These are phyloP conservation scores for Cymodocea nodosa DNA, from an alignment of 116 monocot genomes.

Conservation along the genomic window DNA sequence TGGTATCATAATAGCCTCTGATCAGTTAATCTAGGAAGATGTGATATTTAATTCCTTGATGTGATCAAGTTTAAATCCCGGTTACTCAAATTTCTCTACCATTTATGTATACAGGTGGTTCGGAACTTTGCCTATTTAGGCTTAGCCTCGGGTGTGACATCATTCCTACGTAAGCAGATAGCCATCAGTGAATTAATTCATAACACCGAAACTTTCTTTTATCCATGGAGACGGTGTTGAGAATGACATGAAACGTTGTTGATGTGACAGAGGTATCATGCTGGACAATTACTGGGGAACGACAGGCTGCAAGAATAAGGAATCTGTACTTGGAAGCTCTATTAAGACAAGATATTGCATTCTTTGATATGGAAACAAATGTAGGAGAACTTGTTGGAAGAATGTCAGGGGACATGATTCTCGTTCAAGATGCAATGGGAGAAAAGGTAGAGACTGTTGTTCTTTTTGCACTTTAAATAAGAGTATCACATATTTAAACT, in stretches of 20 bases:
- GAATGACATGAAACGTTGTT: background rate
- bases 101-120: constrained; percentile 16
- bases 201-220: background rate
- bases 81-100: background rate
- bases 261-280: constrained; percentile 35
- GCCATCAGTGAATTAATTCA: background rate
- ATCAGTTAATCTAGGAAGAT: too few relatives aligned
- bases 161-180: constrained; percentile 18
- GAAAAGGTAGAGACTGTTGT: constrained; percentile 10
- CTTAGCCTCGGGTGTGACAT: constrained; percentile 27
- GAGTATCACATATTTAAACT: too few relatives aligned
- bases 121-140: constrained; percentile 37
- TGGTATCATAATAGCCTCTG: too few relatives aligned
- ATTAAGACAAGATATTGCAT: constrained; percentile 34
- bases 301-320: constrained; percentile 35
- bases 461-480: background rate
- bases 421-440: constrained; percentile 17
- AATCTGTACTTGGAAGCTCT: constrained; percentile 32
- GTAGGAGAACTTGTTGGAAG: constrained; percentile 36
- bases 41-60: background rate
- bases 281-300: constrained; percentile 43
- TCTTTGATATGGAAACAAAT: constrained; percentile 36
- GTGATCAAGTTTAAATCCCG: background rate
- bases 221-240: constrained; percentile 1
- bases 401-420: constrained; percentile 24